Evolutionary conservation across 108 stramenopile species (phyloP), one percentile per base, ranked within the genome.

Genomic region (Skeletonema tropicum): DNA sequence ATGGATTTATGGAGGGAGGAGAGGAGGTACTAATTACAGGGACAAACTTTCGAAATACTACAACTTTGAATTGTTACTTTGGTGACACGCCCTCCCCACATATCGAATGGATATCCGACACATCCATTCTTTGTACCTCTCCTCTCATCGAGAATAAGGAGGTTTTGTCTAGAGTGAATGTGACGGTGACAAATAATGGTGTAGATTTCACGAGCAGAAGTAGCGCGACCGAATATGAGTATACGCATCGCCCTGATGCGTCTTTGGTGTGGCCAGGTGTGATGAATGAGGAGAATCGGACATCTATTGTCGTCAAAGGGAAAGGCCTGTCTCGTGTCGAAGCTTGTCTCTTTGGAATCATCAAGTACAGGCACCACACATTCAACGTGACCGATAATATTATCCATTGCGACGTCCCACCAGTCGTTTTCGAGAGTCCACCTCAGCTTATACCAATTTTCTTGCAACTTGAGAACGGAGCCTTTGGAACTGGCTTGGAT

Each of bases 161-260:
- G 32, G 36, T 1, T 38, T 55, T 19, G 6, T 9, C 15, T 14
- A 41, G 23, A 39, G 74, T 80, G 52, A 25, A 25, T 25, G 71
- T 82, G 17, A 38, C 41, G 9, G 66, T 85, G 21, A 59, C 80
- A 31, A 85, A 85, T 36, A 85, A 85, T 60, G 84, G 84, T 7
- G 39, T 82, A 11, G 84, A 85, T 59, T 85, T 82, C 52, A 81
- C 64, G 13, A 17, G 38, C 4, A 30, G 35, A 15, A 41, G 58
- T n/a, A 69, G 57, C 32, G 1, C 62, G 12, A 17, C 46, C 4
- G 55, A 65, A 14, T 81, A 70, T 46, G 21, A 26, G 59, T 74
- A 65, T 29, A 66, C 67, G 3, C 59, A 81, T 46, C 80, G 68
- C 17, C 80, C 80, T 3, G 73, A 70, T 71, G 80, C 69, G 6